These are phyloP conservation scores for Nemania sp. DNA, from an alignment of 2,329 filamentous ascomycete species.

Conservation along the genomic window DNA sequence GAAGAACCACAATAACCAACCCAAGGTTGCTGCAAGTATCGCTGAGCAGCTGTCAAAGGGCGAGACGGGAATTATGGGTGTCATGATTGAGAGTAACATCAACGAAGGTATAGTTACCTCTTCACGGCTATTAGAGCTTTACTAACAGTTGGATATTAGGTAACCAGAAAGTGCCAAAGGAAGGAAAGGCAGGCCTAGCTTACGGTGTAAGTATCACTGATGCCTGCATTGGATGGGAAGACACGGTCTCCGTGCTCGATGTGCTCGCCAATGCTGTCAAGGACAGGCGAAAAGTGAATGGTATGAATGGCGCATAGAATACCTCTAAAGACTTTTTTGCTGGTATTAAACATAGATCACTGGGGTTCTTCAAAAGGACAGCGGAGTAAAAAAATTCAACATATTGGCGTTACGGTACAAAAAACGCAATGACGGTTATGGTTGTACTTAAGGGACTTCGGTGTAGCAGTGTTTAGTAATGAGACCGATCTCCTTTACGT, in stretches of 20 bases:
- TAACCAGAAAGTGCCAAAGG: slow-evolving; percentile 89
- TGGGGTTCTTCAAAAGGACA: not conserved
- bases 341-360: not conserved
- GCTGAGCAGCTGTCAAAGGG: slow-evolving; percentile 88
- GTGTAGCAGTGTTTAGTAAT: not conserved
- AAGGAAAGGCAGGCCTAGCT: slow-evolving; percentile 86
- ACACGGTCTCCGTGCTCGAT: slow-evolving; percentile 83
- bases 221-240: slow-evolving; percentile 94
- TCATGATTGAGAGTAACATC: slow-evolving; percentile 99
- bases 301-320: slow-evolving; percentile 43
- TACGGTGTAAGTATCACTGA: slow-evolving; percentile 98
- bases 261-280: slow-evolving; percentile 83
- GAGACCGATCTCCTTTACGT: not conserved
- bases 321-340: not conserved
- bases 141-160: slow-evolving; percentile 60
- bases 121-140: slow-evolving; percentile 40
- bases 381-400: slow-evolving; percentile 1
- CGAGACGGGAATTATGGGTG: slow-evolving; percentile 90
- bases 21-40: slow-evolving; percentile 85
- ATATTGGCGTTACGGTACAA: slow-evolving; percentile 9
- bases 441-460: not conserved
- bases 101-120: slow-evolving; percentile 77
- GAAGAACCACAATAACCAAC: slow-evolving; percentile 98
- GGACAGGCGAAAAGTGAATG: slow-evolving; percentile 69
- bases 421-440: not conserved